phyloP scores from a whole-genome alignment of 305 asterid genomes.

The Solanum aculeatissimum region DNA sequence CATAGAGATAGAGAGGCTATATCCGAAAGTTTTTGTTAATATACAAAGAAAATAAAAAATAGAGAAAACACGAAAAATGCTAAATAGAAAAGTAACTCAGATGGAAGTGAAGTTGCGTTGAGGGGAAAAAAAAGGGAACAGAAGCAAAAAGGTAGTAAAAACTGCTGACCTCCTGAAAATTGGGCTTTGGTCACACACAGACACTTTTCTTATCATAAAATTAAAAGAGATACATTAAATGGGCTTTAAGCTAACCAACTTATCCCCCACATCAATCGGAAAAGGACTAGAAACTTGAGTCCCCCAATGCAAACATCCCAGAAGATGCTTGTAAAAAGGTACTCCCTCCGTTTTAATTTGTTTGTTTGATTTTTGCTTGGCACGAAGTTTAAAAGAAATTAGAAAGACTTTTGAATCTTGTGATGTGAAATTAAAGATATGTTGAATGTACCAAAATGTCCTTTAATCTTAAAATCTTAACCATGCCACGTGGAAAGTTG shows the following conservation, averaged over 20 bases:
- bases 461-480: too few relatives aligned
- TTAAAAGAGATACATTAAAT: not conserved
- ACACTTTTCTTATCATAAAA: not conserved
- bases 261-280: not conserved
- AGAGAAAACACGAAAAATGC: not conserved
- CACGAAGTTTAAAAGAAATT: too few relatives aligned
- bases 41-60: not conserved
- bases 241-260: not conserved
- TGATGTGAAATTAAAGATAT: too few relatives aligned
- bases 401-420: too few relatives aligned
- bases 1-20: too few relatives aligned
- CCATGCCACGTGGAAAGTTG: too few relatives aligned
- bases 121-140: not conserved
- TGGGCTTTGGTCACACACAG: not conserved
- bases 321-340: not conserved
- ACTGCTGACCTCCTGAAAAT: not conserved
- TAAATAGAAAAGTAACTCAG: not conserved
- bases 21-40: not conserved
- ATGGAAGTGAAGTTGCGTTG: not conserved
- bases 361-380: too few relatives aligned
- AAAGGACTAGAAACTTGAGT: not conserved
- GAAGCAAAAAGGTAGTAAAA: not conserved
- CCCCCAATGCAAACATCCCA: not conserved
- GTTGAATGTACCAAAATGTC: too few relatives aligned
- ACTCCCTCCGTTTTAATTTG: not conserved